Percentiles rank a stretch among this genome's conserved stretches.
Conservation (phyloP, 208 protist genomes). For the Leishmania lainsoni region DNA sequence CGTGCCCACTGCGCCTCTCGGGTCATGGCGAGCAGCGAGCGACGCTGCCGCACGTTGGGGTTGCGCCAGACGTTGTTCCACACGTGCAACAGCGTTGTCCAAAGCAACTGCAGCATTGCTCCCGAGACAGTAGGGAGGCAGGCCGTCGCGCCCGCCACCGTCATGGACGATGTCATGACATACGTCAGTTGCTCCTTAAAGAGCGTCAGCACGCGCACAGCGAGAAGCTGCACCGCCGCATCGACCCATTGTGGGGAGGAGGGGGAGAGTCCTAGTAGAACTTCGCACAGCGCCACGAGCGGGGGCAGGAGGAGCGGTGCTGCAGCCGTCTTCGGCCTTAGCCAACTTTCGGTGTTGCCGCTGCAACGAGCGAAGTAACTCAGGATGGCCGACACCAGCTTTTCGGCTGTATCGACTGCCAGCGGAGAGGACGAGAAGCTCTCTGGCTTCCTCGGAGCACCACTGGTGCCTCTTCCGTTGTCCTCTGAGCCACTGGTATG, state of each 20-base stretch:
- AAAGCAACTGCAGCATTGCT: constrained; percentile 47
- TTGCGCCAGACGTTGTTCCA: constrained; percentile 61
- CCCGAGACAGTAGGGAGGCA: constrained; percentile 12
- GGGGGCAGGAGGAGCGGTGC: constrained; percentile 50
- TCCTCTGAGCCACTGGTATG: not conserved
- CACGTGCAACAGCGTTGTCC: constrained; percentile 51
- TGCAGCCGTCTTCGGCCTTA: constrained; percentile 39
- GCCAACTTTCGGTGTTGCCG: not conserved
- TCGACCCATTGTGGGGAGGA: constrained; percentile 53
- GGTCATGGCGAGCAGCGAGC: constrained; percentile 30
- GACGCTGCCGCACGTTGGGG: constrained; percentile 60
- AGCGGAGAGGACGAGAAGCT: not conserved
- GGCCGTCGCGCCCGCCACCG: not conserved
- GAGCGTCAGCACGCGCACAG: constrained; percentile 52
- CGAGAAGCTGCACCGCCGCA: constrained; percentile 64
- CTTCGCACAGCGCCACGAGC: constrained; percentile 63
- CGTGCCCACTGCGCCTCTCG: constrained; percentile 29
- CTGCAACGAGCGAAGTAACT: constrained; percentile 16
- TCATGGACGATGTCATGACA: constrained; percentile 10
- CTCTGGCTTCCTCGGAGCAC: not conserved
- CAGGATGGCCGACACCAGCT: constrained; percentile 22
- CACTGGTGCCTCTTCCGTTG: not conserved
- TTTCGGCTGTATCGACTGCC: constrained; percentile 24
- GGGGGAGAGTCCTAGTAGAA: constrained; percentile 17
- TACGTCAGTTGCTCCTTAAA: constrained; percentile 38